These are phyloP conservation scores for Talaromyces trachyspermus DNA, from an alignment of 495 filamentous ascomycete genomes.

Conservation along the genomic window DNA sequence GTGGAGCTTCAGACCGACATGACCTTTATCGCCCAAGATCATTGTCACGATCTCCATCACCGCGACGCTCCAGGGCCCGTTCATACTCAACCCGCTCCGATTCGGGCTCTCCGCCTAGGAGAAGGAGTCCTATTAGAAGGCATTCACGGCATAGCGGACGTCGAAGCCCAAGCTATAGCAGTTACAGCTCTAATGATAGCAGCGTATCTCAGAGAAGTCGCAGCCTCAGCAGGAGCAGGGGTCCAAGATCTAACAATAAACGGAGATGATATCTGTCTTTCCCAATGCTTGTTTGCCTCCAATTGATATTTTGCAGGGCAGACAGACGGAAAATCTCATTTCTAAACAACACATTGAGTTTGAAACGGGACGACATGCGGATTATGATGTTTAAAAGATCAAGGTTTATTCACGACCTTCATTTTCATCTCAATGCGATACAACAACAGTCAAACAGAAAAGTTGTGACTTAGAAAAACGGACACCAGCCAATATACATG, in stretches of 20 bases:
- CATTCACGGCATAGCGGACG: conserved; percentile 33
- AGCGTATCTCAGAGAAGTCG: conserved; percentile 39
- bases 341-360: no score
- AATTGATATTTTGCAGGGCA: no score
- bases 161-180: conserved; percentile 48
- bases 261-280: background rate
- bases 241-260: conserved; percentile 13
- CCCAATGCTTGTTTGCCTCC: no score
- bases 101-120: conserved; percentile 27
- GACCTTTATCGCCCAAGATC: conserved; percentile 44
- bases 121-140: conserved; percentile 22
- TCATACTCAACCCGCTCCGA: conserved; percentile 26
- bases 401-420: background rate
- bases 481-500: conserved; percentile 99
- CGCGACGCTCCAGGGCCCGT: conserved; percentile 26
- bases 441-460: background rate
- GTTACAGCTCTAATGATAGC: conserved; percentile 38
- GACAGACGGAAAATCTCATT: no score
- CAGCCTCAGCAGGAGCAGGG: conserved; percentile 32
- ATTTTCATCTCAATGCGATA: background rate
- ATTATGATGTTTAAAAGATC: background rate
- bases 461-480: conserved; percentile 59
- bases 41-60: conserved; percentile 38
- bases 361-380: background rate
- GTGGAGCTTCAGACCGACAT: conserved; percentile 35